Base-by-base conservation (phyloP, 495 filamentous ascomycete genomes). In the Tuber borchii region DNA sequence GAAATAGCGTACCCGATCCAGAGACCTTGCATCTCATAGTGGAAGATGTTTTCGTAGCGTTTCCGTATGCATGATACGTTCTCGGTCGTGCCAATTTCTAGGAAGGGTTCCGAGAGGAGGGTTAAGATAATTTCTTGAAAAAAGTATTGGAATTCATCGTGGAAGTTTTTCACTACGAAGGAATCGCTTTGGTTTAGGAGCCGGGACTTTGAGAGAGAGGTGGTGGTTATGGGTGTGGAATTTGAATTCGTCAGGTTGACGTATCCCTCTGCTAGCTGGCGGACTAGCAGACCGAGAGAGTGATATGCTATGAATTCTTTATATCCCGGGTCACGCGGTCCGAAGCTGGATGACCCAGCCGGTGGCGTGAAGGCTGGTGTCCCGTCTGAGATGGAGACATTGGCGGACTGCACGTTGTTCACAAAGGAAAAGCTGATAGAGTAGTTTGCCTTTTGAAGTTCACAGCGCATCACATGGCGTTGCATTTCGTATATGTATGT, bases 1-100 rank as follows among this genome's bases (percentile, higher is more conserved):
- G 76, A 83, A 56, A 85, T 77, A 0, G 84, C 82, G 48, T 86
- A 86, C 10, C 85, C 85, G 22, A 84, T 68, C 85, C 85, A 86
- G 2, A 86, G 80, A 46, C 79, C 76, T 34, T 71, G 61, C 4
- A 73, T 48, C 19, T 82, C 73, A 74, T 86, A 86, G 1, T 71
- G 71, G 71, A 80, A 86, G 39, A 81, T 80, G 76, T 84, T 85
- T 40, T 82, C 72, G 34, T 70, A 80, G 37, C 81, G 76, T 1
- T 73, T 74, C 73, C 80, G 81, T 2, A 19, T 31, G 75, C 85
- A 86, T 1, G 61, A 43, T 5, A 83, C 80, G 1, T 1, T 20
- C 8, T 42, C 43, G 22, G 73, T 78, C 10, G 74, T 45, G 31
- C 82, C 79, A 37, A 86, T 74, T 9, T 83, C 81, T 1, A 86